Base-by-base conservation (phyloP, 2,329 filamentous ascomycete genomes). In the Nemania abortiva region DNA sequence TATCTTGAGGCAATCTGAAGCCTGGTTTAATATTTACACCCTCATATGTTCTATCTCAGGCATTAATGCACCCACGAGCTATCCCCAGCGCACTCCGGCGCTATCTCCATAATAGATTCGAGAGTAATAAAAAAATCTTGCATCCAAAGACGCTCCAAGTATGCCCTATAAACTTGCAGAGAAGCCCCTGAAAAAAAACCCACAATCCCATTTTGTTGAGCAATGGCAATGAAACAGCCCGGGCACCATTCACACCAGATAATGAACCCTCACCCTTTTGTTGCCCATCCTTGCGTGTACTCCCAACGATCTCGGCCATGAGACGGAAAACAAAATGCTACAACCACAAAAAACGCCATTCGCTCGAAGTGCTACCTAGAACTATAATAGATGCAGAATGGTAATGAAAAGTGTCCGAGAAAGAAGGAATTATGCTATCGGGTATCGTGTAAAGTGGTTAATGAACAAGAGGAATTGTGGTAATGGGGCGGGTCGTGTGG, bases 221-320 rank as follows among this genome's bases (percentile, higher is more conserved):
- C 24, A 34, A 59, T 66, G 10, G 49, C 24, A 42, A 59, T 66
- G 10, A 42, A 58, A 62, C 34, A 49, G 42, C 42, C 63, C 18
- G 50, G 55, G 64, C 69, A 60, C 69, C 69, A 55, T 67, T 34
- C 57, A 67, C 65, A 61, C 57, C 60, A 34, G 18, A n/a, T 13
- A 39, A 57, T 55, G 45, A 34, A 62, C 50, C 60, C 37, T 49
- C 24, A 27, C 50, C 34, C 57, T 62, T 69, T 58, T 66, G 55
- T 54, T 62, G 47, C 56, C 69, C 59, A 24, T 24, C 70, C 57
- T 54, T 45, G 53, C 62, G 58, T 63, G 34, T 69, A 65, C 58
- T 37, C 47, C 65, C 57, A 39, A 34, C 11, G 10, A 52, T 61
- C 18, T 56, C n/a, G 1, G 29, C 42, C 2, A 37, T 47, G 22